A percentile compares a stretch with the other conserved stretches of the same genome.
These are phyloP conservation scores for Gastrolobium villosum DNA, from an alignment of 306 rosid genomes.

Conservation along the genomic window DNA sequence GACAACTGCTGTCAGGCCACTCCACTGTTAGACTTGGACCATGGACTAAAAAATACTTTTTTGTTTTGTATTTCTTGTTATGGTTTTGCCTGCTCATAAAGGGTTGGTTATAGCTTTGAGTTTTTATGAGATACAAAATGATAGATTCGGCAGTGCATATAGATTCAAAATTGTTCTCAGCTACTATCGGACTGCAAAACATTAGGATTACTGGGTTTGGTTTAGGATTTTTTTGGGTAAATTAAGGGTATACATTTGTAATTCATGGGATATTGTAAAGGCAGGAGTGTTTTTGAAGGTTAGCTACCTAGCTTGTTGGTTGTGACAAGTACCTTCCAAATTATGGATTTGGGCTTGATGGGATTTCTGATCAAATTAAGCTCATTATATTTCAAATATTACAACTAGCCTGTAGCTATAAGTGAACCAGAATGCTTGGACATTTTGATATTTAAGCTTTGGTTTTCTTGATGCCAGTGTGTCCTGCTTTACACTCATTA, in stretches of 20 bases:
- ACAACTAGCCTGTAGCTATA: background rate
- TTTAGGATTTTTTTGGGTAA: constrained; percentile 20
- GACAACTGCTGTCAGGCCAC: background rate
- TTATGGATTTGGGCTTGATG: constrained; percentile 1
- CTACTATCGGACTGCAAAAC: background rate
- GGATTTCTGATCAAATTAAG: constrained; percentile 4
- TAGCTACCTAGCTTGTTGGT: constrained; percentile 10
- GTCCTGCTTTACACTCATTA: constrained; percentile 11
- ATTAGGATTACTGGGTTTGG: constrained; percentile 9
- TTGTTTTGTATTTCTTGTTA: constrained; percentile 15
- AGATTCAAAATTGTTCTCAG: background rate
- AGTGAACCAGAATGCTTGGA: constrained; percentile 3
- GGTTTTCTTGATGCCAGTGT: background rate
- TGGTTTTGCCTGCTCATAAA: constrained; percentile 16
- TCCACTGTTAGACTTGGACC: background rate
- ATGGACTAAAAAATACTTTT: background rate
- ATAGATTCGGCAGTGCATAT: background rate
- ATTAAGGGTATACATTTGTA: background rate
- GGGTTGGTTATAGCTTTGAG: background rate
- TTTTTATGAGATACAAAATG: background rate
- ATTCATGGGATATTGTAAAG: constrained; percentile 15
- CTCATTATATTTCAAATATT: constrained; percentile 7
- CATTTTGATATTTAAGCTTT: constrained; percentile 2
- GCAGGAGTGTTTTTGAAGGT: background rate
- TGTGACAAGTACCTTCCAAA: background rate